These are phyloP conservation scores for Fusarium kyushuense DNA, from an alignment of 2,329 filamentous ascomycete species.

Conservation along the genomic window DNA sequence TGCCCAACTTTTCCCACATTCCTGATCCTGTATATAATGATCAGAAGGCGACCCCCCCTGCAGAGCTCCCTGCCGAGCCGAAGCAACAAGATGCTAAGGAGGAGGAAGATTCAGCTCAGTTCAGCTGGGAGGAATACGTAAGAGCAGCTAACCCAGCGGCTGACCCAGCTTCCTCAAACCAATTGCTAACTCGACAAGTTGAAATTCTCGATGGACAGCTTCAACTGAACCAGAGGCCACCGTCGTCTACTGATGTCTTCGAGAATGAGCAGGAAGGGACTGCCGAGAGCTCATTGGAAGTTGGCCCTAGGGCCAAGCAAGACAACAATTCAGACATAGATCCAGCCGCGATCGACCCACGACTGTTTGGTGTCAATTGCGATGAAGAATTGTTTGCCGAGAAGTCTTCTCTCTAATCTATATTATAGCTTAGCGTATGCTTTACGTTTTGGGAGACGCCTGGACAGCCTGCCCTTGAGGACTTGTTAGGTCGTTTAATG, in stretches of 20 bases:
- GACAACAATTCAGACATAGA: neutral
- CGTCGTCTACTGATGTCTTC: neutral
- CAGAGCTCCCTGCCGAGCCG: neutral
- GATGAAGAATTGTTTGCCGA: neutral
- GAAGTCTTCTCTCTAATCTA: neutral
- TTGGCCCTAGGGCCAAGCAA: neutral
- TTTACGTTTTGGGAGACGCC: no score
- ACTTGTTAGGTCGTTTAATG: neutral
- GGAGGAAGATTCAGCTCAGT: neutral
- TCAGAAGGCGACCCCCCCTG: neutral
- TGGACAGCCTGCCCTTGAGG: no score
- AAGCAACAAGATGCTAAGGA: neutral
- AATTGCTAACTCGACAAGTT: constrained; percentile 1
- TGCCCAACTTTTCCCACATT: neutral
- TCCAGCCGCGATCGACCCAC: neutral
- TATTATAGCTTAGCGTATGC: neutral
- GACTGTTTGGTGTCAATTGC: neutral
- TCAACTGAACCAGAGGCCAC: neutral
- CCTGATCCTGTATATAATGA: neutral
- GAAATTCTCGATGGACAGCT: neutral
- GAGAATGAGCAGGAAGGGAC: neutral
- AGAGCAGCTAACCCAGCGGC: constrained; percentile 2
- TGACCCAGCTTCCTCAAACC: neutral
- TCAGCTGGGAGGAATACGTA: constrained; percentile 11
- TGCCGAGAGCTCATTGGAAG: neutral